Percentiles rank a stretch among this genome's conserved stretches.
Conservation (phyloP, 2,329 filamentous ascomycete genomes). For the Fusarium dlaminii region DNA sequence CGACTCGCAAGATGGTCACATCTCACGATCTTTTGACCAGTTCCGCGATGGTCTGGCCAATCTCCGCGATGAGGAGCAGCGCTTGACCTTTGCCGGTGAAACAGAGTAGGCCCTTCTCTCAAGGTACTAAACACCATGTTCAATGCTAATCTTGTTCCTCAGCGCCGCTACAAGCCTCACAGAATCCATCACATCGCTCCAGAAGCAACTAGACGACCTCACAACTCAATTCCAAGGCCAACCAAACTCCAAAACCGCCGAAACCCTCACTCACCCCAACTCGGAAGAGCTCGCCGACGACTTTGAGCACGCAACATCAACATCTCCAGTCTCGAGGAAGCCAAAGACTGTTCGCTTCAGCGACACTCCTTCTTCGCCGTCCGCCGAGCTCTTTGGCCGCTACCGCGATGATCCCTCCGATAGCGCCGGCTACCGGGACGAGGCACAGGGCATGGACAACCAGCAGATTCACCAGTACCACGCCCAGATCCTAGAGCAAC, state of each 20-base stretch:
- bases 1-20: slow-evolving; percentile 86
- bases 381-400: slow-evolving; percentile 59
- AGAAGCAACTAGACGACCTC: slow-evolving; percentile 79
- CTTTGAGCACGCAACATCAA: slow-evolving; percentile 70
- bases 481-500: slow-evolving; percentile 80
- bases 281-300: slow-evolving; percentile 69
- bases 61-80: slow-evolving; percentile 70
- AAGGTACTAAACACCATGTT: background rate
- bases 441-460: slow-evolving; percentile 74
- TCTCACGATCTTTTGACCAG: slow-evolving; percentile 87
- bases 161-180: slow-evolving; percentile 61
- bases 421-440: slow-evolving; percentile 65
- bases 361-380: slow-evolving; percentile 63
- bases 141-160: background rate
- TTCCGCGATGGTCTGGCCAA: slow-evolving; percentile 81
- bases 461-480: slow-evolving; percentile 90
- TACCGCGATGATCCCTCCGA: slow-evolving; percentile 77
- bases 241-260: slow-evolving; percentile 58
- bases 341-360: slow-evolving; percentile 88
- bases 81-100: slow-evolving; percentile 71
- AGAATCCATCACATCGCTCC: slow-evolving; percentile 74
- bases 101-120: slow-evolving; percentile 60
- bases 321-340: slow-evolving; percentile 44
- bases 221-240: slow-evolving; percentile 82
- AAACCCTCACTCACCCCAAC: slow-evolving; percentile 69